These are phyloP conservation scores for Scheffersomyces quercinus DNA, from an alignment of 1,139 yeast genomes.

Conservation along the genomic window DNA sequence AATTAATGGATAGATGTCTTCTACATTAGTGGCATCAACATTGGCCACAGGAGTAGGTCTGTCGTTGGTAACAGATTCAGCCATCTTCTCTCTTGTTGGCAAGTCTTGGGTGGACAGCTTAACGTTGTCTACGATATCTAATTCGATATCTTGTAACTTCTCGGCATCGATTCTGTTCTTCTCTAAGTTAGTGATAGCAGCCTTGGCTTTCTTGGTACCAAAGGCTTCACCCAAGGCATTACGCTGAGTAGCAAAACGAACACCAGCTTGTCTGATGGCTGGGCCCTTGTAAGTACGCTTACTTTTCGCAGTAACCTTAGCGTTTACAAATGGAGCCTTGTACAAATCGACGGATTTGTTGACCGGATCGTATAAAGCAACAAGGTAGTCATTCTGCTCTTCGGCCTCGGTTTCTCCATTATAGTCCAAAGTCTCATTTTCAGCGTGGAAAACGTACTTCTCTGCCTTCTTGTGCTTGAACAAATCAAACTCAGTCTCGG, in stretches of 20 bases:
- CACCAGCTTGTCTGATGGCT: slow-evolving; percentile 55
- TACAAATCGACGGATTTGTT: slow-evolving; percentile 60
- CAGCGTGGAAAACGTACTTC: slow-evolving; percentile 69
- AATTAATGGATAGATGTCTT: slow-evolving; percentile 75
- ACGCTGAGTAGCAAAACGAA: slow-evolving; percentile 60
- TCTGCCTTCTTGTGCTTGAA: slow-evolving; percentile 55
- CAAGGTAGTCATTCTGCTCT: slow-evolving; percentile 45
- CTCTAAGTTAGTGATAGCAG: slow-evolving; percentile 79
- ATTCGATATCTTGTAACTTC: slow-evolving; percentile 68
- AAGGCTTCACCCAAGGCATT: slow-evolving; percentile 91
- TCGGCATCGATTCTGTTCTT: slow-evolving; percentile 86
- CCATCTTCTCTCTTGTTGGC: slow-evolving; percentile 66
- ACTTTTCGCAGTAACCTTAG: slow-evolving; percentile 55
- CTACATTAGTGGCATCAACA: slow-evolving; percentile 74
- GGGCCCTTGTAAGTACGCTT: slow-evolving; percentile 61
- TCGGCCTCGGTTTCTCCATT: slow-evolving; percentile 59
- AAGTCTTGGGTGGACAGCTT: slow-evolving; percentile 66
- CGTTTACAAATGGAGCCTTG: slow-evolving; percentile 58
- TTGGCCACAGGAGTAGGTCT: slow-evolving; percentile 85
- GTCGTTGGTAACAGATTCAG: slow-evolving; percentile 54
- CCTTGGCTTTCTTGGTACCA: slow-evolving; percentile 95
- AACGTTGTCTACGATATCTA: slow-evolving; percentile 82
- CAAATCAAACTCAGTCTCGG: slow-evolving; percentile 59
- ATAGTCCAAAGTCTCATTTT: slow-evolving; percentile 69
- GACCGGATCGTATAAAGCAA: slow-evolving; percentile 71